Conservation (phyloP, 306 rosid species). For the Inga leiocalycina region DNA sequence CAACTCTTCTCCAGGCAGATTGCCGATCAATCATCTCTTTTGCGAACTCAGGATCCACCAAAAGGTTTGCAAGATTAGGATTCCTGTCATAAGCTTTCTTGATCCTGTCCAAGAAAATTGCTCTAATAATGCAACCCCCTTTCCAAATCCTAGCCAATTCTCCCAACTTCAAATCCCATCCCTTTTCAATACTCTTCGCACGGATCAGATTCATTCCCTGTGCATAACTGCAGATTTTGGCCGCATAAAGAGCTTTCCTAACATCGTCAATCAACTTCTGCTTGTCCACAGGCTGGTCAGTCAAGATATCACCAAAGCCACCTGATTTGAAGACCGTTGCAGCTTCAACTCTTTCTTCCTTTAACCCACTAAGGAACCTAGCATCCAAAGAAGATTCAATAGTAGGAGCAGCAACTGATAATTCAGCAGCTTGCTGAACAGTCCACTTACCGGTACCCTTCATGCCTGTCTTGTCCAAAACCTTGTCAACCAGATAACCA, state of each 20-base stretch:
- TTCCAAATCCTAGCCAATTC: slow-evolving; percentile 94
- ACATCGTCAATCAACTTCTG: slow-evolving; percentile 76
- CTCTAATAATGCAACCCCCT: slow-evolving; percentile 91
- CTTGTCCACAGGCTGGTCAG: slow-evolving; percentile 69
- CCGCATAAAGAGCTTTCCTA: slow-evolving; percentile 84
- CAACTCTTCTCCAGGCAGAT: slow-evolving; percentile 86
- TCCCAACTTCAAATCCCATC: slow-evolving; percentile 79
- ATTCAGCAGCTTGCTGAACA: slow-evolving; percentile 95
- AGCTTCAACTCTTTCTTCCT: slow-evolving; percentile 90
- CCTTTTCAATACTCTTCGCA: slow-evolving; percentile 86
- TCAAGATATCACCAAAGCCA: slow-evolving; percentile 57
- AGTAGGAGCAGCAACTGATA: slow-evolving; percentile 91
- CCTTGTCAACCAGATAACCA: slow-evolving; percentile 91
- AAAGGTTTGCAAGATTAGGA: slow-evolving; percentile 77
- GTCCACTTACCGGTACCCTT: slow-evolving; percentile 98
- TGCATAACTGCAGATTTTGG: slow-evolving; percentile 93
- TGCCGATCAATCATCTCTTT: slow-evolving; percentile 85
- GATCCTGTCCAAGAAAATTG: slow-evolving; percentile 81
- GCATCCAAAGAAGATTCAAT: slow-evolving; percentile 92
- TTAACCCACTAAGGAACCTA: slow-evolving; percentile 90
- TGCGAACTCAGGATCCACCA: slow-evolving; percentile 89
- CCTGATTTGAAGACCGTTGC: slow-evolving; percentile 71
- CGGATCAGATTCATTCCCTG: slow-evolving; percentile 96
- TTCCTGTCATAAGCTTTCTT: slow-evolving; percentile 87
- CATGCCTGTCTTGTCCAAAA: slow-evolving; percentile 94